phyloP scores from a whole-genome alignment of 331 rosid genomes.

The Rosa hybrid region DNA sequence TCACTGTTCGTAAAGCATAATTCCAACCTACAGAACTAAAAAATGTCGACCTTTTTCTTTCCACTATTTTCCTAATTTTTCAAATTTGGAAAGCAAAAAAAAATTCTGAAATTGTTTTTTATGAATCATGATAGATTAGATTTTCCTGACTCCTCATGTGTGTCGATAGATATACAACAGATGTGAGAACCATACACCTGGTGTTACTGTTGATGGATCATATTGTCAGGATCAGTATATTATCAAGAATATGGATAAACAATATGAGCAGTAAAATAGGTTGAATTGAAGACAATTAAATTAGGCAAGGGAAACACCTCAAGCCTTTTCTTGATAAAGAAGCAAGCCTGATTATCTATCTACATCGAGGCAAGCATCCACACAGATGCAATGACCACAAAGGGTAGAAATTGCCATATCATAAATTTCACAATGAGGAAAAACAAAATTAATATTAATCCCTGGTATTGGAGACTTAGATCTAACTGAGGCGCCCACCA shows the following conservation, averaged over 20 bases:
- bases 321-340: slow-evolving; percentile 2
- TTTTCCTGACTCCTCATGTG: too few species aligned
- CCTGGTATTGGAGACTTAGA: slow-evolving; percentile 27
- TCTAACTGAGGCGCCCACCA: not conserved
- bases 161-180: too few species aligned
- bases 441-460: slow-evolving; percentile 15
- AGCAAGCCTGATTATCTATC: slow-evolving; percentile 34
- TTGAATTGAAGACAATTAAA: not conserved
- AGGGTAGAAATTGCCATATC: slow-evolving; percentile 9
- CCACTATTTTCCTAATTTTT: too few species aligned
- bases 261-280: not conserved
- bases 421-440: slow-evolving; percentile 1
- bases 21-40: too few species aligned
- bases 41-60: too few species aligned
- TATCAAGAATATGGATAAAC: too few species aligned
- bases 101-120: too few species aligned
- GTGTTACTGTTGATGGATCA: not conserved
- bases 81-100: too few species aligned
- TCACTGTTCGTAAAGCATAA: too few species aligned
- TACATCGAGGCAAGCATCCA: slow-evolving; percentile 27
- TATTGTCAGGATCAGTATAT: not conserved
- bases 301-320: not conserved
- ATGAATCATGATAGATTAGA: too few species aligned
- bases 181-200: too few species aligned
- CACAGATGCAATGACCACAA: slow-evolving; percentile 25